Base-by-base conservation (phyloP, 108 stramenopile genomes). In the Nitzschia sp. region DNA sequence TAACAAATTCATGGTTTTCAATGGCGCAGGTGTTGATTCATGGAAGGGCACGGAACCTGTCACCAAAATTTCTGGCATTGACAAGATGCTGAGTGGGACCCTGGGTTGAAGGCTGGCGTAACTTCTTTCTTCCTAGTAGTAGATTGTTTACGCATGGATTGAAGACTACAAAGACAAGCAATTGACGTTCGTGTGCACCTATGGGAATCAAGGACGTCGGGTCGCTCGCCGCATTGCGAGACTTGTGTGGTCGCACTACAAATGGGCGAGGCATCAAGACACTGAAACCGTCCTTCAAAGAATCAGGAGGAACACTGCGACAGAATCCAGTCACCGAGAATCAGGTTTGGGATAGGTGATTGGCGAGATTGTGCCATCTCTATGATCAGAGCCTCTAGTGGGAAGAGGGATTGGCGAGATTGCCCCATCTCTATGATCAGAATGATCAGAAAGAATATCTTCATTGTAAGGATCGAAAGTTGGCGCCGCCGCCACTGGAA, bases 1-100 rank as follows among this genome's bases (percentile, higher is more conserved):
- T 30, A 96, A 96, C 75, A 91, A 89, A 65, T 96, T 91, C 64
- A 87, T 96, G 84, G 92, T 96, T 11, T 93, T 96, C 76, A 96
- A 96, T 79, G 91, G 85, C n/a, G 81, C 86, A 15, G 91, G 88
- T 33, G 87, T 91, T 17, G 83, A 86, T 38, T 79, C 83, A 11
- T 95, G 93, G 93, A 72, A 67, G 35, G 82, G 76, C 31, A 56
- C 71, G 11, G 54, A 54, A 19, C 82, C 84, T 2, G 30, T 65
- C 11, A 88, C 87, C 2, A 82, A 80, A 65, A 79, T 66, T 17
- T 55, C 66, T 25, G 79, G 75, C 8, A 68, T 80, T 6, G 80
- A 76, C 45, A 54, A 58, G 3, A 77, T 77, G 76, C 46, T 77
- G 35, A 35, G 58, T 24, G 69, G 64, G 36, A 69, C 76, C 17